These are phyloP conservation scores for Bimuria novae-zelandiae DNA, from an alignment of 2,329 filamentous ascomycete species.

Conservation along the genomic window DNA sequence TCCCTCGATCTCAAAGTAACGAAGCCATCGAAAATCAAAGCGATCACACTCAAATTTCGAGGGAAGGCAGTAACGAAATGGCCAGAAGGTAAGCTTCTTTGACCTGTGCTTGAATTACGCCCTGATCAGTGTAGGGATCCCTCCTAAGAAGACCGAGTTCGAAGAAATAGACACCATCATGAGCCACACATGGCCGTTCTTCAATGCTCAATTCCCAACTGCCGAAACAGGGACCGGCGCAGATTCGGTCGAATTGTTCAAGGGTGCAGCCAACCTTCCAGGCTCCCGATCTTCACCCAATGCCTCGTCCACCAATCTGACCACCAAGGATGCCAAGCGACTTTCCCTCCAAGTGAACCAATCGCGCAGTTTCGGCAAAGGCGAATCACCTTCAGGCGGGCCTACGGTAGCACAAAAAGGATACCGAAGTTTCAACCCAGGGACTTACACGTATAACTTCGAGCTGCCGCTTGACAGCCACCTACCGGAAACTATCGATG, in stretches of 20 bases:
- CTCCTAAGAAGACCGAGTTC: slow-evolving; percentile 80
- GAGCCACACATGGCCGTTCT: slow-evolving; percentile 89
- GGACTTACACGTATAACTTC: slow-evolving; percentile 75
- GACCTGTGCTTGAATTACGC: neutral
- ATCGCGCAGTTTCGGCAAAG: slow-evolving; percentile 83
- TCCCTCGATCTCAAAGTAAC: slow-evolving; percentile 80
- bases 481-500: slow-evolving; percentile 80
- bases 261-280: slow-evolving; percentile 40
- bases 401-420: slow-evolving; percentile 72
- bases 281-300: slow-evolving; percentile 48
- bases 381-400: slow-evolving; percentile 63
- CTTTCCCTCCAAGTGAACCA: slow-evolving; percentile 81
- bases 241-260: slow-evolving; percentile 64
- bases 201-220: slow-evolving; percentile 72
- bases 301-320: slow-evolving; percentile 51
- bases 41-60: slow-evolving; percentile 82
- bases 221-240: slow-evolving; percentile 66
- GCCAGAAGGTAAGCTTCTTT: slow-evolving; percentile 71
- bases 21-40: slow-evolving; percentile 92
- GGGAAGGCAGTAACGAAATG: slow-evolving; percentile 90
- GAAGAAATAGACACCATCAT: slow-evolving; percentile 84
- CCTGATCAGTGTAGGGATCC: slow-evolving; percentile 64
- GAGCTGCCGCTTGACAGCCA: slow-evolving; percentile 82
- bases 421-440: slow-evolving; percentile 82
- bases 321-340: slow-evolving; percentile 62